Percentiles rank a stretch among this genome's conserved stretches.
phyloP scores from a whole-genome alignment of 768 basidiomycete genomes.

The Tubosaeta brunneosetosa region DNA sequence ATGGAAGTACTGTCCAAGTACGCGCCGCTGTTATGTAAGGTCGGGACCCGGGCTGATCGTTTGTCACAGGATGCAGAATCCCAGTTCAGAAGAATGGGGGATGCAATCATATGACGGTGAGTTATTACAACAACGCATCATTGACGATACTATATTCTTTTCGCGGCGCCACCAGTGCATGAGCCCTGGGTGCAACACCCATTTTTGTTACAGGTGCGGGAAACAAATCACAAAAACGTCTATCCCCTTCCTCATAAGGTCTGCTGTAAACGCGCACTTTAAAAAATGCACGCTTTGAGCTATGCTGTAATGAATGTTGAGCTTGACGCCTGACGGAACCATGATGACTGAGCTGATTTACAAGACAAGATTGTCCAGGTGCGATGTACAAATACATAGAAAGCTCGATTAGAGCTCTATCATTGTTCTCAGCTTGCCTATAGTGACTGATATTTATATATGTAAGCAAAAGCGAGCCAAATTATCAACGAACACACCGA shows the following conservation, averaged over 20 bases:
- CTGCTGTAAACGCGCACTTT: slow-evolving; percentile 33
- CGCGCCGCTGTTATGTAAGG: slow-evolving; percentile 2
- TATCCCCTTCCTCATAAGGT: slow-evolving; percentile 26
- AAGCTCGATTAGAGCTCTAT: too few relatives aligned
- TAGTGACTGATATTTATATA: too few relatives aligned
- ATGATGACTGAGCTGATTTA: not conserved
- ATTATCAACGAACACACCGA: too few relatives aligned
- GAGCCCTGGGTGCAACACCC: slow-evolving; percentile 50
- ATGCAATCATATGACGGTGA: slow-evolving; percentile 59
- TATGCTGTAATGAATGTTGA: not conserved
- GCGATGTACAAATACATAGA: not conserved
- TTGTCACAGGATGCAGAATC: slow-evolving; percentile 35
- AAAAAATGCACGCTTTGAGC: slow-evolving; percentile 28
- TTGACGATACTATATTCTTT: not conserved
- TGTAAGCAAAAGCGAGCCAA: too few relatives aligned
- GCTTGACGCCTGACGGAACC: not conserved
- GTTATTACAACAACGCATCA: slow-evolving; percentile 12
- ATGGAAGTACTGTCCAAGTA: slow-evolving; percentile 63
- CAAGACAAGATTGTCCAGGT: too few relatives aligned
- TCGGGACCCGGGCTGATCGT: not conserved
- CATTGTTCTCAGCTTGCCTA: too few relatives aligned
- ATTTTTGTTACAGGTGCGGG: slow-evolving; percentile 53
- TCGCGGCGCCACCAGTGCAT: slow-evolving; percentile 36
- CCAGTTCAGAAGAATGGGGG: slow-evolving; percentile 50
- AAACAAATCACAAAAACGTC: slow-evolving; percentile 40